phyloP scores from a whole-genome alignment of 345 rosid species.

The Geranium brycei region DNA sequence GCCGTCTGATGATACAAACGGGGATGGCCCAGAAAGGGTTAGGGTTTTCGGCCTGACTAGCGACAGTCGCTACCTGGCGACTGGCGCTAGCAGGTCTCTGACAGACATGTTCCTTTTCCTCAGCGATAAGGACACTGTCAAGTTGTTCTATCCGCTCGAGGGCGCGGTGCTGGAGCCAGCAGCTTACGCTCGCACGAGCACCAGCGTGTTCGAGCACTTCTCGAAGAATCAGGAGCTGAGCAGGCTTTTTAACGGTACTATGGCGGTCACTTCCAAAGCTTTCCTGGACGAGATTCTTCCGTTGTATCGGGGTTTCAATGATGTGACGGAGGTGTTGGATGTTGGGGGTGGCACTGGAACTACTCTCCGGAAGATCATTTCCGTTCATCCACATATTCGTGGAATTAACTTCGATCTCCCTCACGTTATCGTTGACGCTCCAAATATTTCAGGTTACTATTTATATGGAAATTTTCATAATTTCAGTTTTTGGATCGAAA shows the following conservation, averaged over 20 bases:
- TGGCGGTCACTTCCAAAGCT: not conserved
- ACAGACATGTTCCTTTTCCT: not conserved
- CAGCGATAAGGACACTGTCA: not conserved
- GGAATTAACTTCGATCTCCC: conserved; percentile 16
- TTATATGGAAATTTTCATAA: too few relatives aligned
- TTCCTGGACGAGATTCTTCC: not conserved
- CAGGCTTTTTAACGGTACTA: not conserved
- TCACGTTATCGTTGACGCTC: conserved; percentile 6
- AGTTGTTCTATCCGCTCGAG: not conserved
- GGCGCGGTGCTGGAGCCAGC: not conserved
- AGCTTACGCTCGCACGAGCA: not conserved
- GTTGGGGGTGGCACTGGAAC: conserved; percentile 11
- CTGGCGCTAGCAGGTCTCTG: too few relatives aligned
- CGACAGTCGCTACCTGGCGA: not conserved
- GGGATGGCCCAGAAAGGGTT: too few relatives aligned
- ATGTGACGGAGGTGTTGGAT: conserved; percentile 10
- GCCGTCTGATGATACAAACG: too few relatives aligned
- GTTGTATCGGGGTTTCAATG: conserved; percentile 2
- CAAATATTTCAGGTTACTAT: conserved; percentile 1
- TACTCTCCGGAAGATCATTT: not conserved
- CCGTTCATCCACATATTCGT: conserved; percentile 7
- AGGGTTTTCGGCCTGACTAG: not conserved
- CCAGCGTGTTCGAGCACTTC: not conserved
- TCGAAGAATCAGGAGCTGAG: not conserved
- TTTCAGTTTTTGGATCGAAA: too few relatives aligned